Evolutionary conservation across 768 basidiomycete species (phyloP).

Genomic region (Calocera cornea): DNA sequence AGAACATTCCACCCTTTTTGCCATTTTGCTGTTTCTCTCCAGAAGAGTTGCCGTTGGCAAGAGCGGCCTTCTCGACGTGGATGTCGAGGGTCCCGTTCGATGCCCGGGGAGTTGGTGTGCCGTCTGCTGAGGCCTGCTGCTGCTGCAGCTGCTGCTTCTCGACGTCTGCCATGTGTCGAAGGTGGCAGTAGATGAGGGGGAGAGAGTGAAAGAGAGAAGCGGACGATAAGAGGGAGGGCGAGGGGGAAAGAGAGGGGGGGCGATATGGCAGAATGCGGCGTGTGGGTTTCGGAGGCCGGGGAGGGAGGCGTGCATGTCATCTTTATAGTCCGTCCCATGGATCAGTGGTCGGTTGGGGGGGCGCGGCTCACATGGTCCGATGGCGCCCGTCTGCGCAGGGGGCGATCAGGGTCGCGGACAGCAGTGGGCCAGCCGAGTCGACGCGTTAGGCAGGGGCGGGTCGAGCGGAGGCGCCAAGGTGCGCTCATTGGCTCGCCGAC

Average conservation of each 20-base stretch:
- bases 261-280: too few relatives aligned
- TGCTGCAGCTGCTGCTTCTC: constrained; percentile 3
- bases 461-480: too few relatives aligned
- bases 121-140: background rate
- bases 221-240: background rate
- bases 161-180: background rate
- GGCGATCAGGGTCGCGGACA: background rate
- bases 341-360: too few relatives aligned
- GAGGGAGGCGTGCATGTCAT: background rate
- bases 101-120: background rate
- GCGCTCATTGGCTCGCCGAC: background rate
- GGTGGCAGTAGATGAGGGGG: background rate
- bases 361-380: background rate
- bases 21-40: constrained; percentile 14
- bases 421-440: background rate
- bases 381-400: background rate
- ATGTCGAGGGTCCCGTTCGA: background rate
- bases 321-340: background rate
- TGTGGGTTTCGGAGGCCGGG: background rate
- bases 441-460: background rate
- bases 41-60: too few relatives aligned
- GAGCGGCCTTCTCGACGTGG: background rate
- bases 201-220: background rate
- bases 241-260: background rate
- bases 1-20: background rate